phyloP scores from a whole-genome alignment of 164 flowering plant genomes.

The Houttuynia cordata region DNA sequence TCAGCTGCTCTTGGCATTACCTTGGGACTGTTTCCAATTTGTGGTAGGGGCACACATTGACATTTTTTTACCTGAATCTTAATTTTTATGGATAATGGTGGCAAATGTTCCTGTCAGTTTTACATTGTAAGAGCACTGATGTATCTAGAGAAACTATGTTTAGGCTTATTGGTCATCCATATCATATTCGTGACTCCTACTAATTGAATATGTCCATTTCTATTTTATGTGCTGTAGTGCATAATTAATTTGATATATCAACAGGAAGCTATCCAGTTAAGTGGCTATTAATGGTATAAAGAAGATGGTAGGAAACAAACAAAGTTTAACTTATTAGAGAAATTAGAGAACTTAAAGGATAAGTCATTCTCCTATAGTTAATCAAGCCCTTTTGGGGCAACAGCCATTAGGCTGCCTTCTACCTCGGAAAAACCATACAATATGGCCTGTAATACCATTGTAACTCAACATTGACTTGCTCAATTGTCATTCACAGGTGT shows the following conservation, averaged over 20 bases:
- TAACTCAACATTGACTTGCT: constrained; percentile 1
- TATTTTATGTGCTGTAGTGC: too few species aligned
- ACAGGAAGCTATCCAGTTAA: neutral
- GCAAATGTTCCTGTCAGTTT: neutral
- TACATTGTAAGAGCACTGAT: neutral
- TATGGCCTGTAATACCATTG: too few species aligned
- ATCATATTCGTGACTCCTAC: too few species aligned
- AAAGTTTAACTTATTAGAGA: neutral
- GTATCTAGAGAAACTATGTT: neutral
- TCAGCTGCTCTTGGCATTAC: constrained; percentile 84
- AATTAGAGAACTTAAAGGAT: neutral
- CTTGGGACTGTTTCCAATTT: constrained; percentile 78
- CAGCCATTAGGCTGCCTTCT: too few species aligned
- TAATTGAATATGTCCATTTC: too few species aligned
- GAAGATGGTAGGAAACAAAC: neutral
- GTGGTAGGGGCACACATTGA: constrained; percentile 34
- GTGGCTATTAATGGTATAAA: neutral
- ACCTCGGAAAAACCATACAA: too few species aligned
- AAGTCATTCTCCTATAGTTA: neutral
- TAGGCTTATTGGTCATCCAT: neutral
- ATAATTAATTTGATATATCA: too few species aligned
- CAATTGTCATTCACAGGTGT: constrained; percentile 38
- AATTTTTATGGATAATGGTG: too few species aligned
- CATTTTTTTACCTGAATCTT: too few species aligned
- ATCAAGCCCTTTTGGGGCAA: too few species aligned